These are phyloP conservation scores for Arachnomyces sp. DNA, from an alignment of 2,329 filamentous ascomycete genomes.

Conservation along the genomic window DNA sequence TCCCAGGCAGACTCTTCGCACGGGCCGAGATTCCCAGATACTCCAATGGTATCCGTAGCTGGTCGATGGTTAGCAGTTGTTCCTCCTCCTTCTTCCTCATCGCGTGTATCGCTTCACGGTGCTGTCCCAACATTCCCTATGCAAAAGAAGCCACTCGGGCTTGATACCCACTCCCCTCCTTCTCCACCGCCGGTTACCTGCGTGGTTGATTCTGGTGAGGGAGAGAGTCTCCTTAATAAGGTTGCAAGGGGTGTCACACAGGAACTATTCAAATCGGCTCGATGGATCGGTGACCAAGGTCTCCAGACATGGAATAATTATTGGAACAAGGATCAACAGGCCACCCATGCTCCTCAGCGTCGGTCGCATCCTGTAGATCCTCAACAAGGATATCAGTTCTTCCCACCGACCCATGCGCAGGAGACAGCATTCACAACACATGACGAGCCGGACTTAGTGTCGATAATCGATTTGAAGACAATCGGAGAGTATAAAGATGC, in stretches of 20 bases:
- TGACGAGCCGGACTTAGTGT: constrained; percentile 37
- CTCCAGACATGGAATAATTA: constrained; percentile 44
- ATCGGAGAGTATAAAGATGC: constrained; percentile 32
- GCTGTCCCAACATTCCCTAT: constrained; percentile 29
- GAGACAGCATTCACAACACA: constrained; percentile 27
- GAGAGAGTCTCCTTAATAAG: constrained; percentile 40
- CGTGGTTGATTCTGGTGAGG: constrained; percentile 38
- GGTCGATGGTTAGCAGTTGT: constrained; percentile 41
- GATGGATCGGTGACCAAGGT: constrained; percentile 43
- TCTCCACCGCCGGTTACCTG: constrained; percentile 35
- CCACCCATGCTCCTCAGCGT: constrained; percentile 18
- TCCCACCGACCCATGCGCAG: constrained; percentile 40
- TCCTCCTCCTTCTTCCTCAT: constrained; percentile 31
- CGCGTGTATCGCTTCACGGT: constrained; percentile 31
- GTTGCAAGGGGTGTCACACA: constrained; percentile 42
- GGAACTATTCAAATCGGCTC: constrained; percentile 40
- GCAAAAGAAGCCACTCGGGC: constrained; percentile 29
- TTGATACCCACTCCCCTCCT: constrained; percentile 36
- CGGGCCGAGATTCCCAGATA: constrained; percentile 21
- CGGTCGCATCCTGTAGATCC: constrained; percentile 25
- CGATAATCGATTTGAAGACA: constrained; percentile 37
- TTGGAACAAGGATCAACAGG: constrained; percentile 37
- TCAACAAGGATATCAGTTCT: constrained; percentile 27
- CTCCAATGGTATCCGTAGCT: constrained; percentile 35
- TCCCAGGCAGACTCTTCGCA: constrained; percentile 32